A percentile compares a stretch with the other conserved stretches of the same genome.
phyloP scores from a whole-genome alignment of 176 grass and related monocot species.

The barley (Hordeum vulgare) region DNA sequence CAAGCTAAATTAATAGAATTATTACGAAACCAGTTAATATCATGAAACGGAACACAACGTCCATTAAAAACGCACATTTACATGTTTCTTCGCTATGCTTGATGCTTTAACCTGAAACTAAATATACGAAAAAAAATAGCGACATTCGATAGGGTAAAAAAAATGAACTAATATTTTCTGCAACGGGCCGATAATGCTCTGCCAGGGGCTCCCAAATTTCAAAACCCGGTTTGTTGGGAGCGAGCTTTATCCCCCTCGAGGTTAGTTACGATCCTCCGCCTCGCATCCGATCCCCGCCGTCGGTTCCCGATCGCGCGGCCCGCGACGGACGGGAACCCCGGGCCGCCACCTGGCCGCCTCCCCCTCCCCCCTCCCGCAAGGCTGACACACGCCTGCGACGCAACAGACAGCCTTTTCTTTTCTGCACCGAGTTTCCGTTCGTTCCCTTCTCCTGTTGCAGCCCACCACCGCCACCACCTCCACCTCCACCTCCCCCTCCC shows the following conservation, averaged over 20 bases:
- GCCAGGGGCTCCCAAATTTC: not conserved
- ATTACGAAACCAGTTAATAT: not conserved
- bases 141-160: no score
- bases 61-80: not conserved
- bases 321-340: not conserved
- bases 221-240: not conserved
- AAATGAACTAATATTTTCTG: no score
- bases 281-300: not conserved
- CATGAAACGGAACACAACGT: not conserved
- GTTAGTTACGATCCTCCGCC: not conserved
- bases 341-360: conserved; percentile 13
- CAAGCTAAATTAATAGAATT: not conserved
- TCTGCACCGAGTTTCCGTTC: conserved; percentile 24
- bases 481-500: conserved; percentile 13
- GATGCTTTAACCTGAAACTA: no score
- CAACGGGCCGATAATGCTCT: no score
- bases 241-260: not conserved
- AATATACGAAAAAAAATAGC: no score
- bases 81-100: not conserved
- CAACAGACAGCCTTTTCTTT: conserved; percentile 18
- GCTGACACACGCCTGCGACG: not conserved
- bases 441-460: not conserved
- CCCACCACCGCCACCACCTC: not conserved
- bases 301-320: not conserved
- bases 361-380: not conserved